These are phyloP conservation scores for Pilaira anomala DNA, from an alignment of 192 early-diverging fungal species.

Conservation along the genomic window DNA sequence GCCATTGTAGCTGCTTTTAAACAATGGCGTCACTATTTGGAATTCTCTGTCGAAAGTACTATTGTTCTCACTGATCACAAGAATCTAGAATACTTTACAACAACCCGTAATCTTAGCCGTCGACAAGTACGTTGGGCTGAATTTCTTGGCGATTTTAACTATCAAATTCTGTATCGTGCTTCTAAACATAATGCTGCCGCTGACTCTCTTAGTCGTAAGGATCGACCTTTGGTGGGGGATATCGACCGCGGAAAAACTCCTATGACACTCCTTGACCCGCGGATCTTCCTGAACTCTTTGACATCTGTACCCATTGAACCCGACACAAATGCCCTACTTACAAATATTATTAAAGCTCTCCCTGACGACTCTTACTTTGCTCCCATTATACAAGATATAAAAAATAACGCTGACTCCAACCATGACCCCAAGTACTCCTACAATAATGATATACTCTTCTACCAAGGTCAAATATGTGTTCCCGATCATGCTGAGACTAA, in stretches of 20 bases:
- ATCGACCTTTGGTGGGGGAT: background rate
- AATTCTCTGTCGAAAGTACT: too few species aligned
- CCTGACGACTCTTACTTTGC: background rate
- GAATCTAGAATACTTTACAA: background rate
- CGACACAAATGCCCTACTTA: background rate
- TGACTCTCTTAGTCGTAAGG: background rate
- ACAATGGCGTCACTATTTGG: constrained; percentile 36
- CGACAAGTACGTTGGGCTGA: background rate
- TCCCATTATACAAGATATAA: too few species aligned
- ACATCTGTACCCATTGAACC: background rate
- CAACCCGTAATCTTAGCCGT: background rate
- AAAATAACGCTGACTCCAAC: background rate
- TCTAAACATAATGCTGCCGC: background rate
- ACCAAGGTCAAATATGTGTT: constrained; percentile 12
- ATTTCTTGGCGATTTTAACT: background rate
- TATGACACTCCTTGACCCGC: background rate
- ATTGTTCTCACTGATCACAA: too few species aligned
- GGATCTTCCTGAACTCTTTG: background rate
- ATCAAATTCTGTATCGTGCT: background rate
- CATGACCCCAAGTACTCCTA: background rate
- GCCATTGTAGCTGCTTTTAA: constrained; percentile 36
- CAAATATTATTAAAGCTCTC: too few species aligned
- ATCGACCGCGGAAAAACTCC: background rate
- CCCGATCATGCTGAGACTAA: too few species aligned
- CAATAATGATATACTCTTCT: background rate